Base-by-base conservation (phyloP, 2,329 filamentous ascomycete species). In the Calonectria leucothoes region DNA sequence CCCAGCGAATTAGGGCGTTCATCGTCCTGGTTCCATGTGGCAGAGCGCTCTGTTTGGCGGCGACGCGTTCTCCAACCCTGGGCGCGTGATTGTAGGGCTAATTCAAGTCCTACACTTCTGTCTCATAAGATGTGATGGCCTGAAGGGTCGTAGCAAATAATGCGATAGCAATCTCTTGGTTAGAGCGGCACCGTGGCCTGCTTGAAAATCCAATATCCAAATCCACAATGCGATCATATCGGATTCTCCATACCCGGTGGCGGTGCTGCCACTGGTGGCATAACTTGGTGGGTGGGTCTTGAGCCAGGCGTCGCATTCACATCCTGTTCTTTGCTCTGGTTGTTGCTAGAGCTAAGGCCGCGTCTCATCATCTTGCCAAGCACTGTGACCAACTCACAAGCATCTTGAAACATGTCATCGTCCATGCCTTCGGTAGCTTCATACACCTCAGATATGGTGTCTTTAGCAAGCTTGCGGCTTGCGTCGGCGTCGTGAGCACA, bases 401-500 rank as follows among this genome's bases (percentile, higher is more conserved):
- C 95, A 83, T 98, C 97, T 76, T 94, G 92, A 82, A 98, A 99
- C 88, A 97, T 97, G 77, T 97, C 95, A 81, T 98, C 96, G 72
- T 97, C 95, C 92, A 98, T 96, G 25, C 94, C 95, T 83, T 98
- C 96, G 67, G 94, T 92, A 1, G 95, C 95, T 71, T 95, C 94
- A 82, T 98, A 98, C 1, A 98, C 96, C 79, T 98, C 95, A 51
- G 94, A 90, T 74, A 98, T 97, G 4, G 96, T 95, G 45, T 93
- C 90, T 80, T 94, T 93, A 14, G 97, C 96, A 17, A 98, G 84
- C 68, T 91, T 90, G 37, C 96, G 90, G 66, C 95, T 95, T 42
- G 88, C 91, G 27, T 96, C 93, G 59, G 91, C 88, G 79, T 98
- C 95, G 82, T 97, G 95, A 3, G 95, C 89, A 81, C 96, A 98